Percentiles rank a stretch among this genome's conserved stretches.
Evolutionary conservation across 2,329 filamentous ascomycete genomes (phyloP).

Genomic region (Scorias spongiosa): DNA sequence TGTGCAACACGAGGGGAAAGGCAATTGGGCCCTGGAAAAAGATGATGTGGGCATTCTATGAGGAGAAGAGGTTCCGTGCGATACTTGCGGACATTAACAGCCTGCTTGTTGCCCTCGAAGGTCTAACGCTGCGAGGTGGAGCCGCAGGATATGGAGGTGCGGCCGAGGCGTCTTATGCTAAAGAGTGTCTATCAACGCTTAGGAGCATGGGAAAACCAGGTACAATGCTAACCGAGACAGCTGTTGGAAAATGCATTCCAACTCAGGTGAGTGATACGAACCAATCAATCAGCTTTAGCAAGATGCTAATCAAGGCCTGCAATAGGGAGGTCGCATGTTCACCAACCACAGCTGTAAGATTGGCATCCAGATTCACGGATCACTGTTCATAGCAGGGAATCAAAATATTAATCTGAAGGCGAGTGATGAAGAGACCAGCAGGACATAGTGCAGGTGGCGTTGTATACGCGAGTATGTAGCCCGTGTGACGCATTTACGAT

Average conservation of each 20-base stretch:
- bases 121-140: neutral
- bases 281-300: no score
- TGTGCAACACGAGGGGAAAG: neutral
- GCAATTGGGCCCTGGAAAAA: neutral
- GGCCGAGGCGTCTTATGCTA: neutral
- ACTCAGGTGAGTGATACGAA: neutral
- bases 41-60: neutral
- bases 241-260: neutral
- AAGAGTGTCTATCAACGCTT: no score
- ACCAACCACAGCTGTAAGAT: neutral
- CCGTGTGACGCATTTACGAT: no score
- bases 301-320: no score
- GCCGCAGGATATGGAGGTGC: neutral
- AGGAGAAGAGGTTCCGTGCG: neutral
- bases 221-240: neutral
- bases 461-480: no score
- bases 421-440: neutral
- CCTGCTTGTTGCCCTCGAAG: neutral
- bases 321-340: neutral
- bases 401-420: neutral
- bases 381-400: neutral
- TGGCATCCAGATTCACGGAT: neutral
- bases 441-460: no score
- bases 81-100: neutral
- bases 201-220: no score